Evolutionary conservation across 192 early-diverging fungal genomes (phyloP).

Genomic region (Funneliformis geosporum): DNA sequence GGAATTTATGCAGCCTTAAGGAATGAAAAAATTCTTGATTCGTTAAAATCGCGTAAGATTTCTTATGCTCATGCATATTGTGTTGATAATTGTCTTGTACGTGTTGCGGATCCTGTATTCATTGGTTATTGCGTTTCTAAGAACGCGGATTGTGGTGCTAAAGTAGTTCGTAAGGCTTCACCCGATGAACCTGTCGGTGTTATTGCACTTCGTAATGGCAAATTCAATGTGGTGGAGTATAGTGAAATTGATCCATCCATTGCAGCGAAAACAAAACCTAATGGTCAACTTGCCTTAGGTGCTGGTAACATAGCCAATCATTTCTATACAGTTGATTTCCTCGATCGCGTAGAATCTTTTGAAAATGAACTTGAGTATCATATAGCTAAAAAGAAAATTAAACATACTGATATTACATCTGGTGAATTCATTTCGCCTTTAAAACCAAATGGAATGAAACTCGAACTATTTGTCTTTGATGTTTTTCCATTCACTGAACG

Average conservation of each 20-base stretch:
- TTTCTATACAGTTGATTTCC: constrained; percentile 92
- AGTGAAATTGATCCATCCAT: constrained; percentile 85
- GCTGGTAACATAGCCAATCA: constrained; percentile 99
- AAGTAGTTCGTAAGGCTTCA: constrained; percentile 86
- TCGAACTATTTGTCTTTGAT: constrained; percentile 99
- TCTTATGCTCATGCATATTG: constrained; percentile 93
- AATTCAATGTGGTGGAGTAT: constrained; percentile 93
- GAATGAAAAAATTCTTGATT: constrained; percentile 75
- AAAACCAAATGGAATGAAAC: constrained; percentile 94
- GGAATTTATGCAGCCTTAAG: constrained; percentile 95
- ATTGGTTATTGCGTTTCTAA: constrained; percentile 90
- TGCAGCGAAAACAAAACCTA: constrained; percentile 65
- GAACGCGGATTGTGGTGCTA: constrained; percentile 92
- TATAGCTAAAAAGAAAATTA: constrained; percentile 98
- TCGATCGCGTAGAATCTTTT: constrained; percentile 81
- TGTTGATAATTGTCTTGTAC: constrained; percentile 97
- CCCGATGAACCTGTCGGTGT: constrained; percentile 95
- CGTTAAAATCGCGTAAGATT: constrained; percentile 80
- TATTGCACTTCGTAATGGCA: constrained; percentile 83
- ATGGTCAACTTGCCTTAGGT: constrained; percentile 77
- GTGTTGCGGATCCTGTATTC: constrained; percentile 95
- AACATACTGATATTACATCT: constrained; percentile 75
- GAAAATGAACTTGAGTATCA: constrained; percentile 91
- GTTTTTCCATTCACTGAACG: constrained; percentile 89
- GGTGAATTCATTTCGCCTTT: constrained; percentile 72